phyloP scores from a whole-genome alignment of 176 grass and related monocot genomes.

The Cenchrus fungigraminus region DNA sequence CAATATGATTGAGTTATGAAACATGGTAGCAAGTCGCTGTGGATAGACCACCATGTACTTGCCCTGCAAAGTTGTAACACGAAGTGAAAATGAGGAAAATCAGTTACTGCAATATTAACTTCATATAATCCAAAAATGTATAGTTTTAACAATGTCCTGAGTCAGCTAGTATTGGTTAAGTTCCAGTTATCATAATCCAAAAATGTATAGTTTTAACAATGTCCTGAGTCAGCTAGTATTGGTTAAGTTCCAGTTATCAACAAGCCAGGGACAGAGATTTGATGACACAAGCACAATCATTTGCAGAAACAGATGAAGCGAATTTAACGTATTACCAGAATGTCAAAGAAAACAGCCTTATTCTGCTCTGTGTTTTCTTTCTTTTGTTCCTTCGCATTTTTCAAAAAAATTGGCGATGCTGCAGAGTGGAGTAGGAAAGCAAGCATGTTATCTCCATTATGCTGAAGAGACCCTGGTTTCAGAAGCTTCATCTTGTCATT shows the following conservation, averaged over 20 bases:
- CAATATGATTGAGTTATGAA: constrained; percentile 94
- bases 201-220: not conserved
- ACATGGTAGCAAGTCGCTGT: constrained; percentile 76
- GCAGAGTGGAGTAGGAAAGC: constrained; percentile 86
- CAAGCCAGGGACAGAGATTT: constrained; percentile 8
- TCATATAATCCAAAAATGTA: not conserved
- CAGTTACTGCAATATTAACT: not conserved
- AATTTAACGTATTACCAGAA: constrained; percentile 65
- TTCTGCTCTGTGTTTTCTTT: constrained; percentile 53
- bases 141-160: not conserved
- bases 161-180: not conserved
- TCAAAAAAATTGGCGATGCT: constrained; percentile 65
- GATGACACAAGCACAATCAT: constrained; percentile 24
- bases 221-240: not conserved
- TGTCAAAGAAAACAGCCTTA: constrained; percentile 80
- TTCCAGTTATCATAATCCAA: not conserved
- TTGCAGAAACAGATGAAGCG: not conserved
- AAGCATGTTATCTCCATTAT: constrained; percentile 98
- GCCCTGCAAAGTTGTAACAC: constrained; percentile 59
- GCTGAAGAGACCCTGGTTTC: constrained; percentile 92
- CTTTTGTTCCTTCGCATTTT: constrained; percentile 55
- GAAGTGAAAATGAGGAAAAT: constrained; percentile 22
- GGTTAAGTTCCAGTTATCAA: not conserved
- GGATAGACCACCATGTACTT: constrained; percentile 94
- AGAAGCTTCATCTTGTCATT: constrained; percentile 98